These are phyloP conservation scores for Oryza rufipogon DNA, from an alignment of 176 grass and related monocot genomes.

Conservation along the genomic window DNA sequence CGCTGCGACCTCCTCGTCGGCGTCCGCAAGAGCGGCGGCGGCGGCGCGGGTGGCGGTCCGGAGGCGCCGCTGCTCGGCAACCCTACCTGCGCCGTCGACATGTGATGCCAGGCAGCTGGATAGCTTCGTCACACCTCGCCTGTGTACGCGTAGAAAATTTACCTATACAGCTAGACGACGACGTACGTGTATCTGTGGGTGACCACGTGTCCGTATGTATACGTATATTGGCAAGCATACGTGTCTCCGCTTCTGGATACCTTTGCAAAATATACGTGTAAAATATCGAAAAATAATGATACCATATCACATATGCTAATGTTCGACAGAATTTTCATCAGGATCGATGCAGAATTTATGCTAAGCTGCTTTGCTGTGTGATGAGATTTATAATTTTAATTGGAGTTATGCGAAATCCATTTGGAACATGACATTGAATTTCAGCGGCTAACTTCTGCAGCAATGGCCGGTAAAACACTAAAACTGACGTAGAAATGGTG, in stretches of 20 bases:
- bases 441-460: too few species aligned
- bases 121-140: too few species aligned
- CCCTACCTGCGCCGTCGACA: constrained; percentile 62
- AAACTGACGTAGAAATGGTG: too few species aligned
- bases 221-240: not conserved
- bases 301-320: not conserved
- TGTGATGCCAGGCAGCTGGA: constrained; percentile 43
- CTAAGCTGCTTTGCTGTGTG: too few species aligned
- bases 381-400: too few species aligned
- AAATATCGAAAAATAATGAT: not conserved
- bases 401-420: too few species aligned
- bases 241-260: not conserved
- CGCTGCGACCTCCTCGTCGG: constrained; percentile 77
- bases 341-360: too few species aligned
- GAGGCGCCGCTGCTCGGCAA: constrained; percentile 64
- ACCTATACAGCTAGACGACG: not conserved
- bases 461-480: too few species aligned
- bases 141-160: not conserved
- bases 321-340: not conserved
- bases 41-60: not conserved
- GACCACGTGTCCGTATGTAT: not conserved
- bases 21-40: constrained; percentile 18
- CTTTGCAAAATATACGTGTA: too few species aligned
- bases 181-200: not conserved
- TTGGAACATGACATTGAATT: too few species aligned